These are phyloP conservation scores for Trypanosoma vivax DNA, from an alignment of 208 protist genomes.

Conservation along the genomic window DNA sequence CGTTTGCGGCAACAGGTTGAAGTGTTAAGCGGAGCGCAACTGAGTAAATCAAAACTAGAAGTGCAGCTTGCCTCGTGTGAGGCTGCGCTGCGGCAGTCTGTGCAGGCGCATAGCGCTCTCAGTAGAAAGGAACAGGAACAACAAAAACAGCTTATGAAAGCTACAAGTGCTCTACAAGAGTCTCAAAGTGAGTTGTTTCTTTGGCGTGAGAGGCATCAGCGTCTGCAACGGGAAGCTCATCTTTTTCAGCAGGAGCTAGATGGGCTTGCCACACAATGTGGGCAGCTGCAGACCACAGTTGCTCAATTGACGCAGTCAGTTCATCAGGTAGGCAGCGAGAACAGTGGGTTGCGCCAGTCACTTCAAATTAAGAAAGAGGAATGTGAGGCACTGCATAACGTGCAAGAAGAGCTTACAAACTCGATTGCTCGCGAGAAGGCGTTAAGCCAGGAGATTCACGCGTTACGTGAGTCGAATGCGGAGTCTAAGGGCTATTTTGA, in stretches of 20 bases:
- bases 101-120: slow-evolving; percentile 1
- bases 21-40: slow-evolving; percentile 9
- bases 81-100: slow-evolving; percentile 15
- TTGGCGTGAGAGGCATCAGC: slow-evolving; percentile 20
- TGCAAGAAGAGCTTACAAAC: slow-evolving; percentile 15
- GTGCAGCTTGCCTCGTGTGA: slow-evolving; percentile 14
- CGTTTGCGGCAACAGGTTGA: slow-evolving; percentile 18
- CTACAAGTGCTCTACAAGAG: slow-evolving; percentile 4
- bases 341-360: slow-evolving; percentile 4
- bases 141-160: slow-evolving; percentile 1
- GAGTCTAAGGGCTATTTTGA: slow-evolving; percentile 6
- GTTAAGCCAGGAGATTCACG: slow-evolving; percentile 20
- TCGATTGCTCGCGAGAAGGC: slow-evolving; percentile 19
- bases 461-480: slow-evolving; percentile 7
- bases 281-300: slow-evolving; percentile 1
- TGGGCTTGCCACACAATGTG: slow-evolving; percentile 9
- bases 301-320: slow-evolving; percentile 1
- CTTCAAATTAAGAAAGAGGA: slow-evolving; percentile 7
- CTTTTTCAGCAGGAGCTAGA: slow-evolving; percentile 13
- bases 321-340: slow-evolving; percentile 12
- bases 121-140: slow-evolving; percentile 1
- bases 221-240: slow-evolving; percentile 13
- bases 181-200: slow-evolving; percentile 3
- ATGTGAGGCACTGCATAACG: slow-evolving; percentile 7
- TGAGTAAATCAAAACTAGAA: slow-evolving; percentile 11